Evolutionary conservation across 768 basidiomycete species (phyloP), one percentile per base, ranked within the genome.

Genomic region (Agrocybe praecox): DNA sequence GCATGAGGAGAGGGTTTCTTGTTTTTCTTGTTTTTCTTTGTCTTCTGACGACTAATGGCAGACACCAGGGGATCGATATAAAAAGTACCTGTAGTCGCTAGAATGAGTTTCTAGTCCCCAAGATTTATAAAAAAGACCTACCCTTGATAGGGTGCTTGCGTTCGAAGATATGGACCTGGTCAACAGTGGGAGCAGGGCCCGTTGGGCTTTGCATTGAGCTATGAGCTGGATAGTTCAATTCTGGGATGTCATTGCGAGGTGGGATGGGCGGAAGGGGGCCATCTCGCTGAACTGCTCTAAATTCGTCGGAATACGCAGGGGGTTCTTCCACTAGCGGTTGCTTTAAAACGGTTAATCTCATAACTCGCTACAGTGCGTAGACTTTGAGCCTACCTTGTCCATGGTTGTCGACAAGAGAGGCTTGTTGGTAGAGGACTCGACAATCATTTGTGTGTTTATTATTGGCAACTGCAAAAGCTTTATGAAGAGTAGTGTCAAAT

Each of bases 41-140:
- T 53, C 49, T 55, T 61, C 43, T 58, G 64, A 19, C 61, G 58
- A 18, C 71, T 68, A 17, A 69, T 61, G 22, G 69, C 65, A 42
- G 74, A 69, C 19, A 65, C 60, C 19, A 61, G 61, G 24, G 82
- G 76, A 55, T 77, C 74, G 19, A 81, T 69, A 55, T 70, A 72
- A 56, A 74, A 80, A 11, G 73, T 75, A 12, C 79, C 79, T 80
- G 47, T 21, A 43, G 15, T 32, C 18, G 0, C 12, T n/a, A 10
- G n/a, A 22, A 40, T 26, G 11, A 22, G 32, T 22, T 18, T 14
- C 18, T 14, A 7, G 49, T n/a, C 17, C 21, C 32, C 19, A 21
- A 34, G 7, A 34, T 15, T 40, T 6, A 6, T 40, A 22, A 14
- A 12, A 21, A 44, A 17, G n/a, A 47, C 66, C 24, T 49, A 71